Percentiles rank a stretch among this genome's conserved stretches.
These are phyloP conservation scores for Phragmites australis DNA, from an alignment of 176 grass and related monocot genomes.

Conservation along the genomic window DNA sequence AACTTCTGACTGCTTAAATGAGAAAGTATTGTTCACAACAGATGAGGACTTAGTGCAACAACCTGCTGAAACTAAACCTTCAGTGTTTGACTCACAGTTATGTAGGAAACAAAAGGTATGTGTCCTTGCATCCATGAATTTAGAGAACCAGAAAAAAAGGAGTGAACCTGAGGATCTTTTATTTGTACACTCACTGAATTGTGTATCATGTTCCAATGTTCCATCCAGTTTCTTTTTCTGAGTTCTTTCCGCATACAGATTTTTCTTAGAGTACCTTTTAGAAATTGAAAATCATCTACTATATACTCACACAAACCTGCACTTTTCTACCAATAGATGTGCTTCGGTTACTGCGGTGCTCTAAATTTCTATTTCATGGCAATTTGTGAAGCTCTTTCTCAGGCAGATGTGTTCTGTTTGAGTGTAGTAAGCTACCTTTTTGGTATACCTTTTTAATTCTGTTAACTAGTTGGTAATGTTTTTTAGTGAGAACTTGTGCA, in stretches of 20 bases:
- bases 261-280: not conserved
- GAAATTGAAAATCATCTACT: conserved; percentile 2
- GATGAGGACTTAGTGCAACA: conserved; percentile 35
- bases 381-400: not conserved
- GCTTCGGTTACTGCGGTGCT: not conserved
- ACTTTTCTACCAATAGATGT: not conserved
- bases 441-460: not conserved
- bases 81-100: conserved; percentile 8
- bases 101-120: conserved; percentile 51
- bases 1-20: conserved; percentile 35
- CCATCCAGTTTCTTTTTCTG: not conserved
- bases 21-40: conserved; percentile 45
- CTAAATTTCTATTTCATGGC: not conserved
- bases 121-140: conserved; percentile 8
- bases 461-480: not conserved
- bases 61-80: conserved; percentile 20
- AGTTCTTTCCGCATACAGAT: too few species aligned
- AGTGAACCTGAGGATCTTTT: not conserved
- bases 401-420: not conserved
- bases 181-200: conserved; percentile 5
- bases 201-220: not conserved
- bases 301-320: not conserved
- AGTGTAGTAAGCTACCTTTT: not conserved
- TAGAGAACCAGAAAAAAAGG: conserved; percentile 14
- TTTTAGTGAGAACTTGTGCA: not conserved